Evolutionary conservation across 2,329 filamentous ascomycete species (phyloP), one percentile per base, ranked within the genome.

Genomic region (Podosphaera xanthii): DNA sequence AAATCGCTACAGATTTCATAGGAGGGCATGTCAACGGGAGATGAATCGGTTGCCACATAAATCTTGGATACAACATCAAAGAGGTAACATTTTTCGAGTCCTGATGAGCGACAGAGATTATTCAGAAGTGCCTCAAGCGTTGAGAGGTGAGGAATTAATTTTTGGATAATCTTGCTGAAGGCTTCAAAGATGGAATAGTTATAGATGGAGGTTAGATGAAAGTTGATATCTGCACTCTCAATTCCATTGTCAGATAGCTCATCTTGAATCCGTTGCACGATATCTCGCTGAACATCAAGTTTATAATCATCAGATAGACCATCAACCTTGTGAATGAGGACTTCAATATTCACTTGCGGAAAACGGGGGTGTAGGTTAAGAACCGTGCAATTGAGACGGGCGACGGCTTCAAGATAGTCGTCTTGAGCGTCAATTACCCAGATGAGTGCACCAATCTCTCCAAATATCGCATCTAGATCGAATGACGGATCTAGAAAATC

Each of bases 401-500:
- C 81, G 55, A 98, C 87, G 22, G 90, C 87, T 70, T 96, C 89
- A 59, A 95, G 80, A 69, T 97, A 98, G 70, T 98, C 92, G 69
- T 98, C 92, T 71, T 98, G 92, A 0, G 92, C 91, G 69, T 98
- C 92, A 61, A 98, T 94, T 61, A 98, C 91, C 91, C 92, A 98
- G 62, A 98, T 94, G 12, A 98, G 76, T 12, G 92, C 90, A 30
- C 92, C 92, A 14, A 94, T 87, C 68, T 91, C 89, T 64, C 88
- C 86, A 71, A 98, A 98, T 67, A 97, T 91, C 67, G 87, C 84
- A 66, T 94, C 88, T 62, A 92, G 84, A 69, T 97, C 90, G 67
- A 94, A 94, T 55, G 82, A 84, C 3, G 87, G 83, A 67, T 92
- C 88, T 61, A 94, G 83, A 67, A 94, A 94, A 72, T 96, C 87